Evolutionary conservation across 2,329 filamentous ascomycete species (phyloP).

Genomic region (Akanthomyces dipterigenus): DNA sequence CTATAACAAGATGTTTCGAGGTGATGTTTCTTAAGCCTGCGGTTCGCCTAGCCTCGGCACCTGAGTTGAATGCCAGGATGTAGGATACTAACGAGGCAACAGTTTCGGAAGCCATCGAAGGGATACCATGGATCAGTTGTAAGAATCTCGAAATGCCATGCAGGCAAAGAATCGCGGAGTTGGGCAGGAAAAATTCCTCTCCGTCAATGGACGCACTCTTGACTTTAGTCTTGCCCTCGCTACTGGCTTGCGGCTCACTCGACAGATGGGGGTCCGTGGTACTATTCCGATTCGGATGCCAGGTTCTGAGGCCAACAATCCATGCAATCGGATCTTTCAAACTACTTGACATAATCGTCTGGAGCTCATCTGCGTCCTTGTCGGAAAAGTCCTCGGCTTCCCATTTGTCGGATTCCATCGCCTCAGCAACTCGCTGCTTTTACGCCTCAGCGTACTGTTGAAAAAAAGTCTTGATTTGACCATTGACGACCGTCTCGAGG

Average conservation of each 20-base stretch:
- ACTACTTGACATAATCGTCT: neutral
- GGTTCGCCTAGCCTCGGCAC: neutral
- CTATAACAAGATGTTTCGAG: neutral
- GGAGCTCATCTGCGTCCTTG: neutral
- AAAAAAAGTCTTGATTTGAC: neutral
- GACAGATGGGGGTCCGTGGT: too few species aligned
- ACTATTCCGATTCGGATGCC: neutral
- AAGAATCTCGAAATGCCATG: neutral
- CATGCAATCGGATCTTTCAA: neutral
- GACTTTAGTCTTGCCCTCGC: neutral
- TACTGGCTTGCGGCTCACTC: too few species aligned
- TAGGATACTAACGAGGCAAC: neutral
- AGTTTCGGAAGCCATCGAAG: neutral
- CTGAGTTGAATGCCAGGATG: neutral
- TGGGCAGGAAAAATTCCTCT: neutral
- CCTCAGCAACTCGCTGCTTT: neutral
- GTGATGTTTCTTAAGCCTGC: neutral
- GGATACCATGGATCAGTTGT: neutral
- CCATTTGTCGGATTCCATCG: neutral
- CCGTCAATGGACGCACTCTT: neutral
- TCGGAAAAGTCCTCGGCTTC: neutral
- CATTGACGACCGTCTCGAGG: conserved; percentile 71
- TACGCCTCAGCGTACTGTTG: neutral
- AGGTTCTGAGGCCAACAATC: neutral
- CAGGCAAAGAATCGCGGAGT: neutral